Evolutionary conservation across 768 basidiomycete genomes (phyloP).

Genomic region (Lyophyllum semitale): DNA sequence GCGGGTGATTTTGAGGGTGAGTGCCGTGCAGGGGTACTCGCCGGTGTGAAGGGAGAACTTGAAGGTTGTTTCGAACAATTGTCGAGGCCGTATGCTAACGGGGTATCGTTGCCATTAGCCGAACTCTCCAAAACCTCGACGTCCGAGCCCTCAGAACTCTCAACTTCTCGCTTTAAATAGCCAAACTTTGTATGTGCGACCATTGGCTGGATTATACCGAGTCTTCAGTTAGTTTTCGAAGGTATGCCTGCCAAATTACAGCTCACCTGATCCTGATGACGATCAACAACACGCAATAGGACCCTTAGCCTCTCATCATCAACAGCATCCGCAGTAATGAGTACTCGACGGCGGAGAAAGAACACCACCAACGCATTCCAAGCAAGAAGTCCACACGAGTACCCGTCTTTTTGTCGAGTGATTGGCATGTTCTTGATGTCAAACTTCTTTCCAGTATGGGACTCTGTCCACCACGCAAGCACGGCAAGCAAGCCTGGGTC

Average conservation of each 20-base stretch:
- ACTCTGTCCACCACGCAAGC: conserved; percentile 20
- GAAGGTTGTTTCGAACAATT: background rate
- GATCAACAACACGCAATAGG: conserved; percentile 8
- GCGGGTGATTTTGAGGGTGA: too few species aligned
- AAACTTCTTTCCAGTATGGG: conserved; percentile 14
- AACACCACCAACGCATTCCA: conserved; percentile 18
- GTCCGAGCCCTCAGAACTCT: background rate
- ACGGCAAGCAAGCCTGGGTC: background rate
- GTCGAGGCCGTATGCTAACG: background rate
- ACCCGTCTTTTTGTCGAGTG: conserved; percentile 13
- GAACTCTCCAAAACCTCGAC: background rate
- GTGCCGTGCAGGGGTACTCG: too few species aligned
- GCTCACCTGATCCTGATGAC: conserved; percentile 4
- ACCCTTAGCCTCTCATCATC: conserved; percentile 14
- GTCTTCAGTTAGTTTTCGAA: too few species aligned
- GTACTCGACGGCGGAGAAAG: background rate
- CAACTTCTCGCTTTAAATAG: background rate
- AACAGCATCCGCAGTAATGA: background rate
- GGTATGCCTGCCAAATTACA: background rate
- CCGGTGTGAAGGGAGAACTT: background rate
- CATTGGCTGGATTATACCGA: background rate
- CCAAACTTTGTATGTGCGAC: background rate
- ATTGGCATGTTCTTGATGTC: conserved; percentile 8
- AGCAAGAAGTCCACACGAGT: conserved; percentile 21
- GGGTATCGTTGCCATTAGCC: background rate